Evolutionary conservation across 352 stramenopile species (phyloP).

Genomic region (Phytopythium ostracodes): DNA sequence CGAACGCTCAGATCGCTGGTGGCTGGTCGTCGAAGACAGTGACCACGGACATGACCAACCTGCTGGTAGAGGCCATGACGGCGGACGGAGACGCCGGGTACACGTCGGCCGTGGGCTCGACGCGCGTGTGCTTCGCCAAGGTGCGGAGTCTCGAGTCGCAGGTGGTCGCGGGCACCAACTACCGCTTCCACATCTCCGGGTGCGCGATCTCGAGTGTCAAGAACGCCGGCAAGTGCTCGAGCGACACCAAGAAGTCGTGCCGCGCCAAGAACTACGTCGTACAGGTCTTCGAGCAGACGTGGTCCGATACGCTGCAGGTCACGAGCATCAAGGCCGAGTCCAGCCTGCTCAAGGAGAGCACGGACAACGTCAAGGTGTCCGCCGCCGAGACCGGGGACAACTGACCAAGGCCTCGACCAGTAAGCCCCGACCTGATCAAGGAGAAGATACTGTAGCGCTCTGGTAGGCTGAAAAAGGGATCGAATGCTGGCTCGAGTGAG

Average conservation of each 20-base stretch:
- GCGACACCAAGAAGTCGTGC: conserved; percentile 20
- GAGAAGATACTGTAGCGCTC: too few relatives aligned
- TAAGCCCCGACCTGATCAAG: too few relatives aligned
- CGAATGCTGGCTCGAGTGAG: too few relatives aligned
- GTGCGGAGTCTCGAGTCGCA: conserved; percentile 45
- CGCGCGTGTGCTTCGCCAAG: conserved; percentile 39
- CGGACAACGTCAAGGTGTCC: neutral
- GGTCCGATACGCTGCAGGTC: conserved; percentile 36
- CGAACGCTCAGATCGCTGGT: neutral
- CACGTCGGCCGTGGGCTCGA: conserved; percentile 21
- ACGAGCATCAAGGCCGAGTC: conserved; percentile 13
- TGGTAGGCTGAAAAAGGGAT: too few relatives aligned
- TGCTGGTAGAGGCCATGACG: conserved; percentile 11
- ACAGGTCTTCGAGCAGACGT: conserved; percentile 52
- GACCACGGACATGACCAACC: conserved; percentile 7
- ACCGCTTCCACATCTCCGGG: conserved; percentile 57
- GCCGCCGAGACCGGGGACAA: neutral
- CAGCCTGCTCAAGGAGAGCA: neutral
- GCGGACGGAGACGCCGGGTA: conserved; percentile 13
- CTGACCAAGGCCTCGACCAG: neutral
- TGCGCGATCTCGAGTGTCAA: conserved; percentile 28
- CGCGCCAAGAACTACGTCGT: conserved; percentile 36
- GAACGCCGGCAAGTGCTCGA: conserved; percentile 36
- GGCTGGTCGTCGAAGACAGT: conserved; percentile 6
- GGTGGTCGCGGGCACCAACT: conserved; percentile 75